Evolutionary conservation across 2,329 filamentous ascomycete genomes (phyloP).

Genomic region (Sclerotinia spermophila): DNA sequence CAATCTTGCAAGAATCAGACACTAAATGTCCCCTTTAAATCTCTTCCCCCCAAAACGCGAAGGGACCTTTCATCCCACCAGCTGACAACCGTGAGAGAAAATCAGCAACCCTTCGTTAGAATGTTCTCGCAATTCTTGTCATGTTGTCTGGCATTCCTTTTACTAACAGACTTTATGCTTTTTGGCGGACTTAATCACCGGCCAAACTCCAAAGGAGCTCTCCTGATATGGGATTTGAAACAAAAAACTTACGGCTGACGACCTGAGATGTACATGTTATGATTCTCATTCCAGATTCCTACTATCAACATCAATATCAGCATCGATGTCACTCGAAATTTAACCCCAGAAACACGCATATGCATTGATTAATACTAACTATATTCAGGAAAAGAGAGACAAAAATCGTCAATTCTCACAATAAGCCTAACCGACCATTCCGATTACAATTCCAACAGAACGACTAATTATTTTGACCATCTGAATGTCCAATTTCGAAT

Average conservation of each 20-base stretch:
- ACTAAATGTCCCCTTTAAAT: no score
- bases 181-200: background rate
- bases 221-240: background rate
- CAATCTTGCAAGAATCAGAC: no score
- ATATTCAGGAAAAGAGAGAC: background rate
- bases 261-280: background rate
- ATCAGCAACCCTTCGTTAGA: background rate
- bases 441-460: background rate
- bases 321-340: no score
- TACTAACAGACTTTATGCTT: background rate
- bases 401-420: background rate
- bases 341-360: background rate
- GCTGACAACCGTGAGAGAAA: background rate
- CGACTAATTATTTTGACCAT: background rate
- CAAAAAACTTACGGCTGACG: background rate
- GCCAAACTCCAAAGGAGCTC: background rate
- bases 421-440: background rate
- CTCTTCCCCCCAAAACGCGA: background rate
- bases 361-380: background rate
- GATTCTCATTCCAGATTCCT: background rate
- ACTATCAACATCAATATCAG: background rate
- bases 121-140: background rate
- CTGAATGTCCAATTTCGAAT: background rate
- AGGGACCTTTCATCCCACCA: background rate
- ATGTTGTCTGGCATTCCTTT: accelerated